phyloP scores from a whole-genome alignment of 306 rosid genomes.

The Argentina anserina region DNA sequence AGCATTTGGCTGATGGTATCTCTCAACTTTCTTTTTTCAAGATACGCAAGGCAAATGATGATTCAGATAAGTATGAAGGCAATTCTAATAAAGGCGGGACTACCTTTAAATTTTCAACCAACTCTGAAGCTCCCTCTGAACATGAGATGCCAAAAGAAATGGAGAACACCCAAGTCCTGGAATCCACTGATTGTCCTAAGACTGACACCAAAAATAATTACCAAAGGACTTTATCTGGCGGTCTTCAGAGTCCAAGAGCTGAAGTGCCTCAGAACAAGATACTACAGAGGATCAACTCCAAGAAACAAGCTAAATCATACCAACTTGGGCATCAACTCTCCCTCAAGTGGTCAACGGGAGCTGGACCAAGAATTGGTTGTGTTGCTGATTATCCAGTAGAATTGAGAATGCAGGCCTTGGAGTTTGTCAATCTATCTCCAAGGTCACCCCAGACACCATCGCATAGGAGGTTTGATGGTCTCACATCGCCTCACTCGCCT shows the following conservation, averaged over 20 bases:
- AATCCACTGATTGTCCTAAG: slow-evolving; percentile 28
- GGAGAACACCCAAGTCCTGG: slow-evolving; percentile 29
- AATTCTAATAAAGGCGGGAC: slow-evolving; percentile 25
- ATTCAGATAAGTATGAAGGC: slow-evolving; percentile 41
- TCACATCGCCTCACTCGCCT: slow-evolving; percentile 43
- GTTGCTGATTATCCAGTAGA: slow-evolving; percentile 85
- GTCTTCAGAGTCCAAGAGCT: slow-evolving; percentile 86
- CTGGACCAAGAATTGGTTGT: slow-evolving; percentile 96
- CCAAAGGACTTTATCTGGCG: slow-evolving; percentile 82
- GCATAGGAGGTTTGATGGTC: slow-evolving; percentile 26
- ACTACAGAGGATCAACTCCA: slow-evolving; percentile 80
- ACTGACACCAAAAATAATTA: slow-evolving; percentile 27
- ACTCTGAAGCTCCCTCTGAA: slow-evolving; percentile 5
- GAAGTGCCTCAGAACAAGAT: slow-evolving; percentile 68
- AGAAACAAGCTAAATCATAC: slow-evolving; percentile 64
- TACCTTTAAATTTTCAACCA: slow-evolving; percentile 14
- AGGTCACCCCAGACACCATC: slow-evolving; percentile 48
- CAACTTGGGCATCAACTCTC: slow-evolving; percentile 82
- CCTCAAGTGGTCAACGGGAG: slow-evolving; percentile 84
- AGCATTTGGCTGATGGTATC: slow-evolving; percentile 7
- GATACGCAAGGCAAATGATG: slow-evolving; percentile 63
- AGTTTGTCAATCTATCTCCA: slow-evolving; percentile 75
- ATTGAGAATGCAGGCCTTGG: slow-evolving; percentile 79
- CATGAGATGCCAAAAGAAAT: slow-evolving; percentile 28
- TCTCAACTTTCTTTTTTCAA: slow-evolving; percentile 26